Base-by-base conservation (phyloP, 352 stramenopile species). In the Blastocystis sp. region DNA sequence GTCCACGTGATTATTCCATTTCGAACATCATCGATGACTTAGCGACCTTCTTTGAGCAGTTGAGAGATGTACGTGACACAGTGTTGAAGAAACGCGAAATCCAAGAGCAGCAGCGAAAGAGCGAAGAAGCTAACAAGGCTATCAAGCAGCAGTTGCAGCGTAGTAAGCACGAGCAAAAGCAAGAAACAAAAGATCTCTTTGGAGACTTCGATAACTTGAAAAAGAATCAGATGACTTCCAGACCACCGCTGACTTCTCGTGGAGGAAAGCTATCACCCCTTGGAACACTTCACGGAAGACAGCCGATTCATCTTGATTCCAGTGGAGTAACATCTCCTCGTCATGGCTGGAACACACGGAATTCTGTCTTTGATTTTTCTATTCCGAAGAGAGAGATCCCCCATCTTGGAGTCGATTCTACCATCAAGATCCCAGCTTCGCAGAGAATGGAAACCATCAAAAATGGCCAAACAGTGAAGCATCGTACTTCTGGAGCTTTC, bases 11-110 rank as follows among this genome's bases (percentile, higher is more conserved):
- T 68, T 66, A 39, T n/a, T 66, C 20, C 20, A 85, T 85, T 56
- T 66, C 53, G n/a, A 39, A 50, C 47, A 53, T 85, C 13, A 62
- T 85, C 30, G 55, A 68, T 43, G 39, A 69, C n/a, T 68, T 85
- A 34, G 50, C 50, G 2, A 64, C 50, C 20, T 85, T 85, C 73
- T 85, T 85, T 55, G 30, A 62, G 8, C 73, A 85, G n/a, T 26
- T 85, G 4, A 43, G n/a, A 66, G 73, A 85, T 4, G 20, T 68
- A 24, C 50, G 54, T 1, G 4, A n/a, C 24, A 34, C 53, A 45
- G 30, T 85, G 20, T n/a, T 41, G 50, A 64, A 68, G 56, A 34
- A 50, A 9, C 73, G 50, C 2, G 73, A 30, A 26, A 26, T 68
- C 11, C 43, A 85, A 47, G 50, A 41, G 26, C 43, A 85, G 50